A percentile compares a stretch with the other conserved stretches of the same genome.
phyloP scores from a whole-genome alignment of 805 yeast genomes.

The Yamadazyma scolyti region DNA sequence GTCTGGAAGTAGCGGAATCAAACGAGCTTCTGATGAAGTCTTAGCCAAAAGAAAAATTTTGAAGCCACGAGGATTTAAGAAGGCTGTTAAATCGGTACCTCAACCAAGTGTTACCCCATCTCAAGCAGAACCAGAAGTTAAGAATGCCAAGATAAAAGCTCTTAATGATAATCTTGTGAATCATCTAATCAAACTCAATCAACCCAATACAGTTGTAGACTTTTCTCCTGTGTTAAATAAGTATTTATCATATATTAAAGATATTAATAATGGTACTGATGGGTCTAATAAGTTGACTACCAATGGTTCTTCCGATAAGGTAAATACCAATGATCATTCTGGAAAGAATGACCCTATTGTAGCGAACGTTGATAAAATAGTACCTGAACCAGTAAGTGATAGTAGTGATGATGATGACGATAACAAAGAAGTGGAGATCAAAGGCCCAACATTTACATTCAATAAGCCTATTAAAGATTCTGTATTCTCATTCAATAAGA shows the following conservation, averaged over 20 bases:
- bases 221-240: constrained; percentile 54
- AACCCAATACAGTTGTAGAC: constrained; percentile 49
- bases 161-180: constrained; percentile 58
- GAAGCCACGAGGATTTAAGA: constrained; percentile 40
- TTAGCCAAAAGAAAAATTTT: constrained; percentile 70
- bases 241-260: constrained; percentile 51
- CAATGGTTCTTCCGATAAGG: background rate
- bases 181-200: constrained; percentile 40
- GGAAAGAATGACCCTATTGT: no score
- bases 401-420: constrained; percentile 23
- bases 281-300: background rate
- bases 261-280: constrained; percentile 4
- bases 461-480: constrained; percentile 29
- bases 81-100: constrained; percentile 3
- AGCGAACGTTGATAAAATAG: no score
- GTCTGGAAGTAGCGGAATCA: constrained; percentile 20
- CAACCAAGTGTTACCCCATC: no score
- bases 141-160: constrained; percentile 54
- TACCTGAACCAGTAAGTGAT: background rate
- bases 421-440: constrained; percentile 19
- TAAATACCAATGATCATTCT: no score
- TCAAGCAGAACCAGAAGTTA: no score
- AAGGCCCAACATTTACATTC: constrained; percentile 36
- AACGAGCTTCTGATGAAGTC: constrained; percentile 55
- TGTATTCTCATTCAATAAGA: constrained; percentile 36